Percentiles rank a stretch among this genome's conserved stretches.
phyloP scores from a whole-genome alignment of 2,329 filamentous ascomycete genomes.

The Fusarium sp. region DNA sequence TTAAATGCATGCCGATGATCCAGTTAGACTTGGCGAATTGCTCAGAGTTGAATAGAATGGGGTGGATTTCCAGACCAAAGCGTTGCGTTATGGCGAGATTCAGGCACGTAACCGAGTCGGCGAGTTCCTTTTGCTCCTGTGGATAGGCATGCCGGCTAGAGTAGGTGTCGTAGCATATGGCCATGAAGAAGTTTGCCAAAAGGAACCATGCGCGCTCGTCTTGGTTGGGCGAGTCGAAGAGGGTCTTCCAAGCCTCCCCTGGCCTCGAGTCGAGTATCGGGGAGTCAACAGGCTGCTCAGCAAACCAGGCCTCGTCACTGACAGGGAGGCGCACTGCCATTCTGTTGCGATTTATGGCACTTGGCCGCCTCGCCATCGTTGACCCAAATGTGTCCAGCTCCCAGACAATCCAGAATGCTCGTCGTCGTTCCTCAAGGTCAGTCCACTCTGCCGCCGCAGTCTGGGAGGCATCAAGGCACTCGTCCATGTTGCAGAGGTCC shows the following conservation, averaged over 20 bases:
- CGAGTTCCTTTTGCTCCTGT: not conserved
- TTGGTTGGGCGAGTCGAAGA: conserved; percentile 6
- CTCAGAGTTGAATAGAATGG: not conserved
- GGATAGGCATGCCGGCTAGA: not conserved
- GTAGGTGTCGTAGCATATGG: not conserved
- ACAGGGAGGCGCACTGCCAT: conserved; percentile 4
- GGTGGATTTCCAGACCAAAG: not conserved
- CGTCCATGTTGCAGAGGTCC: conserved; percentile 4
- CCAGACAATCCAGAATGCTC: conserved; percentile 7
- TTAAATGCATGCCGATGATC: conserved; percentile 8
- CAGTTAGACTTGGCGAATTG: not conserved
- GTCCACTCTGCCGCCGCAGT: not conserved
- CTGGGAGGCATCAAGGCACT: not conserved
- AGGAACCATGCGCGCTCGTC: conserved; percentile 9
- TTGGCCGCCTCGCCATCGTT: not conserved
- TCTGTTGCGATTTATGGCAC: not conserved
- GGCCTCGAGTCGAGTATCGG: not conserved
- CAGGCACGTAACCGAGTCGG: not conserved
- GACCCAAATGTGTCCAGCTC: conserved; percentile 4
- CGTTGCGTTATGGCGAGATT: not conserved
- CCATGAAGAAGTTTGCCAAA: conserved; percentile 3
- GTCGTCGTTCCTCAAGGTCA: not conserved
- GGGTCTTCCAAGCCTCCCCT: conserved; percentile 1
- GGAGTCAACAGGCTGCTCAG: not conserved
- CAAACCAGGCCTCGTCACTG: conserved; percentile 1